These are phyloP conservation scores for Penicillium tannophilum DNA, from an alignment of 495 filamentous ascomycete species.

Conservation along the genomic window DNA sequence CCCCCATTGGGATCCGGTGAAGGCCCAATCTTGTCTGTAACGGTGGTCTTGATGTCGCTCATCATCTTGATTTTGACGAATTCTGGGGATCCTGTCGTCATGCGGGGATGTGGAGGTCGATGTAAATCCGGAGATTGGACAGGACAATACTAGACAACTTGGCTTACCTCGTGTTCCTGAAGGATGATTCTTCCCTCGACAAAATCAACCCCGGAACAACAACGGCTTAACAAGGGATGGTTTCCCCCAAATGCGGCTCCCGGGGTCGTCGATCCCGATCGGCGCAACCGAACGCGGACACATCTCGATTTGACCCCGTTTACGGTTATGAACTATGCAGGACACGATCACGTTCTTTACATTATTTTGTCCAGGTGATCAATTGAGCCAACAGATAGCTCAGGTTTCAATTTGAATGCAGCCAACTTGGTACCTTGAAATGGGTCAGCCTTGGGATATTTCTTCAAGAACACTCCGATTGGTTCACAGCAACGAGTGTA, in stretches of 20 bases:
- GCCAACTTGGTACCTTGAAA: not conserved
- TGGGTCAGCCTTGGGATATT: not conserved
- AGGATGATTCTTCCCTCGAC: not conserved
- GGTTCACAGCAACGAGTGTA: not conserved
- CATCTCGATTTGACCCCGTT: not conserved
- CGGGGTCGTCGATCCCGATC: not conserved
- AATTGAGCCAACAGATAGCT: too few relatives aligned
- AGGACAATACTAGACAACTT: not conserved
- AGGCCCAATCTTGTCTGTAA: not conserved
- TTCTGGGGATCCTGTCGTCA: not conserved
- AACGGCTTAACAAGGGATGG: not conserved
- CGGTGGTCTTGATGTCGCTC: too few relatives aligned
- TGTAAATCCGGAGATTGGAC: not conserved
- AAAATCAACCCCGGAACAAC: too few relatives aligned
- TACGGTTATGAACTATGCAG: not conserved
- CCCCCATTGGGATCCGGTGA: not conserved
- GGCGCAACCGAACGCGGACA: conserved; percentile 1
- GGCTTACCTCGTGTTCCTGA: too few relatives aligned
- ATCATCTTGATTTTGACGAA: not conserved
- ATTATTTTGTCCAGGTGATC: too few relatives aligned
- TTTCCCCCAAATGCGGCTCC: conserved; percentile 14
- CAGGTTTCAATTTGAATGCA: not conserved
- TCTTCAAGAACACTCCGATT: not conserved
- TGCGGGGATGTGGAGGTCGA: not conserved
- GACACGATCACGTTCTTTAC: not conserved